These are phyloP conservation scores for Penicillium macrosclerotiorum DNA, from an alignment of 495 filamentous ascomycete genomes.

Conservation along the genomic window DNA sequence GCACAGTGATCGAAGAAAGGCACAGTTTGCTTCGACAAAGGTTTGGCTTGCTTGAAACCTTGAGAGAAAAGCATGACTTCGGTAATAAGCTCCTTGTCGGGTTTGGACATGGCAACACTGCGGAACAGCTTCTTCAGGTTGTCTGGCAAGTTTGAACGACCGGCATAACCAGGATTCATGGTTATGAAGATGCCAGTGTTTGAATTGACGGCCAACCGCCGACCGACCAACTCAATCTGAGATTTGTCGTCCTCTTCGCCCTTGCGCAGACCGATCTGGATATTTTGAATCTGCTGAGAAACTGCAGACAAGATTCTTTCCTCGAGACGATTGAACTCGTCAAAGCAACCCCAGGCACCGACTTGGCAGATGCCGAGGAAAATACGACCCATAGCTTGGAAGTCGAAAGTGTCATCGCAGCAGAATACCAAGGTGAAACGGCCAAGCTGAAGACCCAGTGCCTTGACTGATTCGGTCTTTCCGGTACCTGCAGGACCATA, in stretches of 20 bases:
- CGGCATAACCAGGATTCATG: slow-evolving; percentile 99
- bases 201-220: slow-evolving; percentile 78
- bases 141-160: slow-evolving; percentile 94
- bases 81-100: slow-evolving; percentile 97
- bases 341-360: slow-evolving; percentile 98
- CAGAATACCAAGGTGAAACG: slow-evolving; percentile 98
- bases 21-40: slow-evolving; percentile 88
- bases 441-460: slow-evolving; percentile 91
- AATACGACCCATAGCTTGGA: slow-evolving; percentile 98
- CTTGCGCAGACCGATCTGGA: slow-evolving; percentile 89
- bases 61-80: slow-evolving; percentile 99
- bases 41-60: slow-evolving; percentile 93
- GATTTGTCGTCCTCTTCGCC: slow-evolving; percentile 71
- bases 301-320: slow-evolving; percentile 96
- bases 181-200: slow-evolving; percentile 99
- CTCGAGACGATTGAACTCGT: slow-evolving; percentile 98
- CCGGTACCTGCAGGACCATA: slow-evolving; percentile 99
- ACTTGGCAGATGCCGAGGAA: slow-evolving; percentile 99
- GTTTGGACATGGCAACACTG: slow-evolving; percentile 99
- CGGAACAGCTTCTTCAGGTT: slow-evolving; percentile 99
- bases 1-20: slow-evolving; percentile 96
- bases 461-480: slow-evolving; percentile 98
- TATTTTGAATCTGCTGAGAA: slow-evolving; percentile 98
- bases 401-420: slow-evolving; percentile 98
- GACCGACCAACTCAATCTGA: slow-evolving; percentile 89